Evolutionary conservation across 1,284 basidiomycete species (phyloP).

Genomic region (Sparassis latifolia): DNA sequence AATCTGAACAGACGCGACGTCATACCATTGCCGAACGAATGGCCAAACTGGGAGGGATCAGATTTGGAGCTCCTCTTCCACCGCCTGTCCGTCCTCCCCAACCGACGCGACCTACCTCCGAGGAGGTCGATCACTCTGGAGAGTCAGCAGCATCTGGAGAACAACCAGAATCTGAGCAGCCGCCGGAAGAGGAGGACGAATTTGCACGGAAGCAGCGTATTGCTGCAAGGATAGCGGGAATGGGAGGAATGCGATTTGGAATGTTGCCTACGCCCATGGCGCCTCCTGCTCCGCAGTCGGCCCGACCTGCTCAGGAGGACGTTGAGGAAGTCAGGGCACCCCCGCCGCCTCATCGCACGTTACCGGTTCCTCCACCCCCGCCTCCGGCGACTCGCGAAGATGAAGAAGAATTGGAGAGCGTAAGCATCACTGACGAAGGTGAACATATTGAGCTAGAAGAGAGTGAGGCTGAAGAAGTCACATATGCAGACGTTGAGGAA

Average conservation of each 20-base stretch:
- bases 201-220: conserved; percentile 63
- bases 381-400: conserved; percentile 27
- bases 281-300: conserved; percentile 15
- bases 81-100: conserved; percentile 38
- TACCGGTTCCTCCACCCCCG: conserved; percentile 23
- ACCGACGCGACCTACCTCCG: conserved; percentile 27
- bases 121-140: conserved; percentile 23
- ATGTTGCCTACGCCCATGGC: conserved; percentile 45
- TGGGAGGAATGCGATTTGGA: conserved; percentile 74
- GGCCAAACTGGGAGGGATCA: conserved; percentile 71
- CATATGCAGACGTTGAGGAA: conserved; percentile 45
- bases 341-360: conserved; percentile 14
- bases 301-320: conserved; percentile 9
- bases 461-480: conserved; percentile 61
- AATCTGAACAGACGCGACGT: conserved; percentile 43
- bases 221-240: conserved; percentile 58
- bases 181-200: conserved; percentile 56
- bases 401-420: conserved; percentile 40
- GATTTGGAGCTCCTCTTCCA: conserved; percentile 50
- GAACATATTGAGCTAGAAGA: conserved; percentile 60
- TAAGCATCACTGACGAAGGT: conserved; percentile 40
- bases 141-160: conserved; percentile 9
- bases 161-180: conserved; percentile 22
- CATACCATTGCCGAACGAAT: conserved; percentile 71
- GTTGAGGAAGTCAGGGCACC: conserved; percentile 13